Evolutionary conservation across 257 asterid species (phyloP), one percentile per base, ranked within the genome.

Genomic region (Primulina tabacum): DNA sequence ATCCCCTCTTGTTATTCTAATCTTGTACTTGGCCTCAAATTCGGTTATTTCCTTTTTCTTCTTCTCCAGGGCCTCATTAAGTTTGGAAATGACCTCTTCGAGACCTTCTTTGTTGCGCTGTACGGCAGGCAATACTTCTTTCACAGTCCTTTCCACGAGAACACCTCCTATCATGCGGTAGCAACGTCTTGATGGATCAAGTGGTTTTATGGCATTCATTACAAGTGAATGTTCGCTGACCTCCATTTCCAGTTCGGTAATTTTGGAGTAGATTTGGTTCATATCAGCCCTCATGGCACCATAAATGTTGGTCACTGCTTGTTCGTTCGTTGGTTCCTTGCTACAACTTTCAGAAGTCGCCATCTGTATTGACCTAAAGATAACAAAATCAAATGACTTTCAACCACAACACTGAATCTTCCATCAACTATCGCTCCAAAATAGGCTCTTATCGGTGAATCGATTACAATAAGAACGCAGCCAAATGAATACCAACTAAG

Each of bases 161-260:
- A 94, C 99, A 2, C 99, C 99, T 52, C 97, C 97, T 67, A 91
- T 88, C 97, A 89, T 86, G n/a, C 97, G 88, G 84, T 86, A 91
- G 89, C 99, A 94, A 72, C 90, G 79, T 74, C 97, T 89, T 28
- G 92, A 84, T 67, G 89, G 96, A 61, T 93, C 97, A 14, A 93
- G 90, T 29, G 92, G 97, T 69, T 86, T 78, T 50, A 93, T 87
- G 80, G 99, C 99, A 71, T 90, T 89, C 76, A 86, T 84, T 75
- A 93, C 99, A 24, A 90, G 88, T 2, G 30, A 28, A 74, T 93
- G 99, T 82, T 93, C 99, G 18, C 95, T 89, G 8, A 75, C 96
- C 79, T 93, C 96, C 99, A 93, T 93, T 74, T 89, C 96, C 16
- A 93, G 87, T 76, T 90, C 95, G 0, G 92, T 89, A 40, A 90